Evolutionary conservation across 192 early-diverging fungal species (phyloP), one percentile per base, ranked within the genome.

Genomic region (Nowakowskiella sp.): DNA sequence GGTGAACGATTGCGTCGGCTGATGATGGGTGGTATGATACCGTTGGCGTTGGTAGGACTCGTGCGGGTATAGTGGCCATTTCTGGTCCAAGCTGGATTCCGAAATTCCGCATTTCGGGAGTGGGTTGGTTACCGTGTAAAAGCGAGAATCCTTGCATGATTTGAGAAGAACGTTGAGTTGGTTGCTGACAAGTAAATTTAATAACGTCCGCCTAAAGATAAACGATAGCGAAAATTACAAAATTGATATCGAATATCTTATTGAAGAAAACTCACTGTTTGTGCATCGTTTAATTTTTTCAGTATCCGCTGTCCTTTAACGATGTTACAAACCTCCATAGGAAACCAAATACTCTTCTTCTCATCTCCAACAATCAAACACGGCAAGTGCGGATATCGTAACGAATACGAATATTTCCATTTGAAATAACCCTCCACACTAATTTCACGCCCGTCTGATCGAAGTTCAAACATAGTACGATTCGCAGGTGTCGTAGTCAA

Each of bases 261-360:
- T 44, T 65, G 59, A 6, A 60, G 46, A 55, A 60, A 51, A 24
- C 57, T 58, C 0, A 82, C 84, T 0, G 86, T 85, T 63, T 95
- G 92, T 42, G 53, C 66, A 28, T 91, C 86, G 53, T 86, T 77
- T 27, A 92, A 64, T 57, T 89, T 89, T 54, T 83, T 80, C 49
- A 73, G 72, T 63, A 83, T 75, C 23, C 83, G 72, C 66, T 90
- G 89, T 45, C 85, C 87, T 29, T 77, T 68, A 25, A 76, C 56
- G 9, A 96, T 74, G 24, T 72, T 65, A 67, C 85, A 88, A 30
- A 91, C 61, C 69, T 96, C 92, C 67, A 96, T 85, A 22, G 92
- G 92, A 16, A 93, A 61, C 24, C 74, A 25, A 26, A 62, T 27
- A 51, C 78, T 76, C 29, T 74, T 74, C 32, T 73, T 66, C 30